Evolutionary conservation across 2,329 filamentous ascomycete genomes (phyloP).

Genomic region (Capronia americana): DNA sequence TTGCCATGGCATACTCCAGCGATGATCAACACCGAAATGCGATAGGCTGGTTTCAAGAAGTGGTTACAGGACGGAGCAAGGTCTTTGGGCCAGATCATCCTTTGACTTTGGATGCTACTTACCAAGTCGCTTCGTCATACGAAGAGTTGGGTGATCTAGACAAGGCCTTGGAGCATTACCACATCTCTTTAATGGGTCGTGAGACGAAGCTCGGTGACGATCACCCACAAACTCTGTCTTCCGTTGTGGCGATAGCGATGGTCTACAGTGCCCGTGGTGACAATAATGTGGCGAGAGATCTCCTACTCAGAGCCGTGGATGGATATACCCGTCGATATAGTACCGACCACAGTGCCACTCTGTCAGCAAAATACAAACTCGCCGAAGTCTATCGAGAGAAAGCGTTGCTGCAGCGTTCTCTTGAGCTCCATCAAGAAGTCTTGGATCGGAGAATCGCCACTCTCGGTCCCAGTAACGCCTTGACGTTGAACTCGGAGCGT

Average conservation of each 20-base stretch:
- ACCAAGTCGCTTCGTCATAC: background rate
- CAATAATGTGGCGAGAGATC: background rate
- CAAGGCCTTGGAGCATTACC: background rate
- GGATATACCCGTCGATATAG: background rate
- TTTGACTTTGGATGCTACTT: background rate
- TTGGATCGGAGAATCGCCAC: background rate
- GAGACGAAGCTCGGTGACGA: background rate
- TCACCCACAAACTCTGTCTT: background rate
- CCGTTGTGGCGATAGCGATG: background rate
- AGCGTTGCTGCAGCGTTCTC: background rate
- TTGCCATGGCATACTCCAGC: background rate
- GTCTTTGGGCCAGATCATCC: background rate
- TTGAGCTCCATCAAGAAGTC: background rate
- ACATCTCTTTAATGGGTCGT: background rate
- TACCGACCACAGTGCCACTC: background rate
- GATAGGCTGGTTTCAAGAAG: constrained; percentile 1
- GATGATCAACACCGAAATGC: constrained; percentile 2
- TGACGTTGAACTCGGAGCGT: background rate
- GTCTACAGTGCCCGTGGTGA: background rate
- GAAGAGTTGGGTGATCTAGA: background rate
- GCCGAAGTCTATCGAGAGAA: background rate
- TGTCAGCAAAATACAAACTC: background rate
- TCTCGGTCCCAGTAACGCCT: background rate
- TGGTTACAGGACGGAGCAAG: background rate
- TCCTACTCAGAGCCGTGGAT: background rate